Conservation (phyloP, 2,329 filamentous ascomycete genomes). For the Claviceps capensis region DNA sequence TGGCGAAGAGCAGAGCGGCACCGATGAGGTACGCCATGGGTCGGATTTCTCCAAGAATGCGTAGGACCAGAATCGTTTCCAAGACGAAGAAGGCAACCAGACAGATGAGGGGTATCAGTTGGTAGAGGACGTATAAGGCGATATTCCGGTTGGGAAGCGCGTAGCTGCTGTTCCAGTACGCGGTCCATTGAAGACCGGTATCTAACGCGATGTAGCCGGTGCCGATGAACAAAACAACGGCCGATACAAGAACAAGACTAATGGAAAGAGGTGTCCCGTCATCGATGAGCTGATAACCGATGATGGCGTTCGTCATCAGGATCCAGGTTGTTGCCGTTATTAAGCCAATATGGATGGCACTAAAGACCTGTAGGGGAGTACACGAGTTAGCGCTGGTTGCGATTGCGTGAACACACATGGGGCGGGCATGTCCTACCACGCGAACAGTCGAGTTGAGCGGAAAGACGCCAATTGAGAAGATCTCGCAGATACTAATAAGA, state of each 20-base stretch:
- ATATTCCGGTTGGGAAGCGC: slow-evolving; percentile 55
- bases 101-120: slow-evolving; percentile 77
- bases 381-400: slow-evolving; percentile 42
- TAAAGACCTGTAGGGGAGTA: slow-evolving; percentile 51
- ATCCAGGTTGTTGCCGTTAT: slow-evolving; percentile 85
- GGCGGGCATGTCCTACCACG: slow-evolving; percentile 39
- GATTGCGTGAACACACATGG: not conserved
- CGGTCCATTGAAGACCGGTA: slow-evolving; percentile 77
- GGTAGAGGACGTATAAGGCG: slow-evolving; percentile 86
- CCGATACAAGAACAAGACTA: slow-evolving; percentile 59
- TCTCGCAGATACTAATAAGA: slow-evolving; percentile 83
- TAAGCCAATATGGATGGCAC: slow-evolving; percentile 76
- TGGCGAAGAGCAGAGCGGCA: slow-evolving; percentile 70
- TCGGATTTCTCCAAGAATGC: slow-evolving; percentile 72
- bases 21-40: slow-evolving; percentile 80
- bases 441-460: slow-evolving; percentile 58
- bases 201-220: slow-evolving; percentile 94
- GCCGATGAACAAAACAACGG: slow-evolving; percentile 63
- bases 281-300: slow-evolving; percentile 87
- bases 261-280: slow-evolving; percentile 82
- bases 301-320: slow-evolving; percentile 77
- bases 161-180: slow-evolving; percentile 54
- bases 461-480: slow-evolving; percentile 88
- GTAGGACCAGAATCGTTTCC: slow-evolving; percentile 70
- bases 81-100: slow-evolving; percentile 78